Percentiles rank a stretch among this genome's conserved stretches.
phyloP scores from a whole-genome alignment of 306 rosid genomes.

The Cajanus cajan region DNA sequence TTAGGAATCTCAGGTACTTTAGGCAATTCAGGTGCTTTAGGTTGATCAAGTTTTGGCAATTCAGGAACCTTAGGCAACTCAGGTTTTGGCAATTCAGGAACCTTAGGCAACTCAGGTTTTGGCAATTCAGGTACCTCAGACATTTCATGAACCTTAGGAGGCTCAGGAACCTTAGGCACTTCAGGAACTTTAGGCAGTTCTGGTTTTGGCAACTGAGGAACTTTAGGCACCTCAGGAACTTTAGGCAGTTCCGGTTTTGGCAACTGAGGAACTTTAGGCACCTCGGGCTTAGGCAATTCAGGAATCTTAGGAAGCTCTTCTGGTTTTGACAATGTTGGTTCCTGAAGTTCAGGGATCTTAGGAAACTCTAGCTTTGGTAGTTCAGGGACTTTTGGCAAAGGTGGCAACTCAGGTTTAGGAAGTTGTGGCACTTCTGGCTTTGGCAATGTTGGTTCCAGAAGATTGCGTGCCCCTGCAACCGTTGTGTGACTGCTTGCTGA shows the following conservation, averaged over 20 bases:
- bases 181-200: too few species aligned
- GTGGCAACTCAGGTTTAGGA: slow-evolving; percentile 26
- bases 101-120: too few species aligned
- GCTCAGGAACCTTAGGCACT: too few species aligned
- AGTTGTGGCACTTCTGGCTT: background rate
- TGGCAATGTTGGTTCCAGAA: background rate
- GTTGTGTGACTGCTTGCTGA: background rate
- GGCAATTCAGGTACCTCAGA: too few species aligned
- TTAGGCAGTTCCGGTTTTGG: background rate
- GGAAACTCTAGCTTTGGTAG: background rate
- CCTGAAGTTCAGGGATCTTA: background rate
- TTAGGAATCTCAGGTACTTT: background rate
- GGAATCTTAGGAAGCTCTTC: background rate
- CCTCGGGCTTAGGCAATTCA: background rate
- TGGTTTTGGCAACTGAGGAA: background rate
- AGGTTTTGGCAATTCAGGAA: too few species aligned
- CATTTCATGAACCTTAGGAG: too few species aligned
- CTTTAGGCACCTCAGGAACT: background rate
- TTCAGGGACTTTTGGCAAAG: background rate
- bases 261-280: background rate
- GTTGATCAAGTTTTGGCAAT: too few species aligned
- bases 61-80: too few species aligned
- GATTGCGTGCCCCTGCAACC: slow-evolving; percentile 37
- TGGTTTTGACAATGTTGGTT: background rate
- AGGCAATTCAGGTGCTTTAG: background rate